Base-by-base conservation (phyloP, 192 early-diverging fungal genomes). In the Entomortierella parvispora region DNA sequence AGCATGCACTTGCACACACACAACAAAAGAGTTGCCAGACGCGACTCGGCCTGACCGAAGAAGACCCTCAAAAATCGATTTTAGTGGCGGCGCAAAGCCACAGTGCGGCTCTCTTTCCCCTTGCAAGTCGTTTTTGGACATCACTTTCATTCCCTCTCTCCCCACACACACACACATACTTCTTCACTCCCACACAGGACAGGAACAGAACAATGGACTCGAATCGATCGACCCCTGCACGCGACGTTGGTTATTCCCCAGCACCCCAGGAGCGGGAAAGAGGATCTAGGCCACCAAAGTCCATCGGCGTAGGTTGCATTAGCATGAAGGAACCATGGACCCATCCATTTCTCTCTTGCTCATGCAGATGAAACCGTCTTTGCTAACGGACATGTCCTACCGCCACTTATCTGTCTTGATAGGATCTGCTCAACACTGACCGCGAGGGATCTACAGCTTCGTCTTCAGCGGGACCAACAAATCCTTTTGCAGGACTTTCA, bases 401-500 rank as follows among this genome's bases (percentile, higher is more conserved):
- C 29, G 20, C 2, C 14, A 4, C 5, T 28, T 25, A 3, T 58
- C 22, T 12, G 23, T 9, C 43, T n/a, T 10, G 12, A 18, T 63
- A 77, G 74, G 74, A 77, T 17, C 58, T 68, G n/a, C 28, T 77
- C 14, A 68, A 77, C 32, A 53, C 59, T 23, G 74, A 77, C 15
- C 65, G 74, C 4, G 74, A 77, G 26, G 74, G 74, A 0, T 77
- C 71, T 2, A 53, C 61, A n/a, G 59, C 44, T 7, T 68, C 74
- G 28, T 77, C 74, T 15, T 45, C 60, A 20, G 49, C 60, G 4
- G 74, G 65, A 46, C 0, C 15, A 11, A 32, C 65, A 22, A 77
- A 77, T 28, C 74, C 74, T 6, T 29, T 77, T 33, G 62, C 70
- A 28, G 79, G 61, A 14, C 50, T 68, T 3, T 60, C 70, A 17